Evolutionary conservation across 345 rosid species (phyloP).

Genomic region (Limnanthes douglasii): DNA sequence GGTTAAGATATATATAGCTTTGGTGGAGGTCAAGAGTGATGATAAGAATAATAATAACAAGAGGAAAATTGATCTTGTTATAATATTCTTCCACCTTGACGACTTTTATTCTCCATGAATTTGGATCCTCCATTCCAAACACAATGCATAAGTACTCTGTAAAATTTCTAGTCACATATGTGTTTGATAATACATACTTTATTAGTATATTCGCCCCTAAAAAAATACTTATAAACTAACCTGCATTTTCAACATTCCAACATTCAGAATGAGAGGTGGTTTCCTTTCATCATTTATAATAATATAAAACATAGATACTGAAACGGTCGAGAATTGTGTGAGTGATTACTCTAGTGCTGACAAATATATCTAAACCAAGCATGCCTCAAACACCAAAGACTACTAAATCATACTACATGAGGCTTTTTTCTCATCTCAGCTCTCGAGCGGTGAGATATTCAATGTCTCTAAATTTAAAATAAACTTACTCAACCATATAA

Average conservation of each 20-base stretch:
- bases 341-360: slow-evolving; percentile 68
- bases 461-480: no score
- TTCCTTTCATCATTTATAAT: no score
- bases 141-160: slow-evolving; percentile 65
- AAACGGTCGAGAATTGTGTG: slow-evolving; percentile 44
- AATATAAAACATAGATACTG: slow-evolving; percentile 70
- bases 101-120: slow-evolving; percentile 64
- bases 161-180: slow-evolving; percentile 79
- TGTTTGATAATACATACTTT: slow-evolving; percentile 92
- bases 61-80: slow-evolving; percentile 64
- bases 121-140: slow-evolving; percentile 34
- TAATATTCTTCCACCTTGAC: slow-evolving; percentile 41
- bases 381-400: slow-evolving; percentile 91
- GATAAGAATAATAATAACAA: slow-evolving; percentile 70
- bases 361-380: slow-evolving; percentile 91
- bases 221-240: slow-evolving; percentile 78
- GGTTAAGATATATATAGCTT: slow-evolving; percentile 25
- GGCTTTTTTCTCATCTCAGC: slow-evolving; percentile 92
- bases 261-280: no score
- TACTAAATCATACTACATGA: slow-evolving; percentile 64
- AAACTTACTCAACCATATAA: no score
- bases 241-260: no score
- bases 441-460: slow-evolving; percentile 86
- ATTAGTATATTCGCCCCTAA: slow-evolving; percentile 79
- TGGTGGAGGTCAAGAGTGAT: slow-evolving; percentile 76